phyloP scores from a whole-genome alignment of 768 basidiomycete genomes.

The Trametes sanguinea region DNA sequence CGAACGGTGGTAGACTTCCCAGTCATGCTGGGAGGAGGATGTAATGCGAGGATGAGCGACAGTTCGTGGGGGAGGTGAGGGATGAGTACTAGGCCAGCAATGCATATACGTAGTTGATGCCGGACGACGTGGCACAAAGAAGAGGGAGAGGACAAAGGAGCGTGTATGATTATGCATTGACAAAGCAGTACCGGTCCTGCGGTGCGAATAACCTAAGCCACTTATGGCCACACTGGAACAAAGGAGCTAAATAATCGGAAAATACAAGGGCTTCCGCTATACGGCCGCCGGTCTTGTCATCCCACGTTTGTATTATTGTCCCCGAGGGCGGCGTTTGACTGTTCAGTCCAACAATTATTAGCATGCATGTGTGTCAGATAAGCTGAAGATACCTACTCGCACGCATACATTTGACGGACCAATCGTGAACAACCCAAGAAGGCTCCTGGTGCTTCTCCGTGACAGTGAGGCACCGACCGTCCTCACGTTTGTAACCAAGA shows the following conservation, averaged over 20 bases:
- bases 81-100: too few species aligned
- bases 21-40: not conserved
- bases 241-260: too few species aligned
- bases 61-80: too few species aligned
- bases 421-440: not conserved
- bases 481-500: not conserved
- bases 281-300: not conserved
- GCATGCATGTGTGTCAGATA: too few species aligned
- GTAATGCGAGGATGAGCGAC: too few species aligned
- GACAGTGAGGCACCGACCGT: slow-evolving; percentile 1
- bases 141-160: not conserved
- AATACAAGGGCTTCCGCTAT: too few species aligned
- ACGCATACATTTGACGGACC: not conserved
- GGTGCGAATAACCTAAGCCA: too few species aligned
- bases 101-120: too few species aligned
- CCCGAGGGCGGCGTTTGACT: not conserved
- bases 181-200: not conserved
- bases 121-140: not conserved
- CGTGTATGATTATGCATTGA: not conserved
- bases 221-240: not conserved
- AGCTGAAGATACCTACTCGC: not conserved
- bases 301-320: too few species aligned
- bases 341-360: not conserved
- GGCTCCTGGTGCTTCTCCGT: not conserved
- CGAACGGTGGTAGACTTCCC: not conserved